Evolutionary conservation across 2,329 filamentous ascomycete species (phyloP).

Genomic region (Phoma herbarum): DNA sequence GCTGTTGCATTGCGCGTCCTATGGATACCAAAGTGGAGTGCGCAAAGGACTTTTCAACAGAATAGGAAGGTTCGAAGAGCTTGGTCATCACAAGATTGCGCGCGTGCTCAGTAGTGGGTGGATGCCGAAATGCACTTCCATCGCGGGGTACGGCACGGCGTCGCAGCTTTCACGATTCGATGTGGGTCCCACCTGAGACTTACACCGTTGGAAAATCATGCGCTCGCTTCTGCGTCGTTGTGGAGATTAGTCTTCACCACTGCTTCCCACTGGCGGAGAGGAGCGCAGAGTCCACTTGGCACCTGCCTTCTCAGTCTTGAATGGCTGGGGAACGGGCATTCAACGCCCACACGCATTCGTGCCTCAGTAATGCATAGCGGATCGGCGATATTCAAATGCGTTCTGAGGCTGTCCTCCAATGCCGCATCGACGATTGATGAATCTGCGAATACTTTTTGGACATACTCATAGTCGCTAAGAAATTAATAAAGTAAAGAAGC

Average conservation of each 20-base stretch:
- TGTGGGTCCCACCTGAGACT: constrained; percentile 32
- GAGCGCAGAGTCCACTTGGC: constrained; percentile 30
- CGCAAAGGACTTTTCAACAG: constrained; percentile 22
- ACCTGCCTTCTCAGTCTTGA: constrained; percentile 19
- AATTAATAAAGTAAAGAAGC: neutral
- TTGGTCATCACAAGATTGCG: constrained; percentile 17
- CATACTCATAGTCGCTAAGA: constrained; percentile 3
- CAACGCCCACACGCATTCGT: constrained; percentile 21
- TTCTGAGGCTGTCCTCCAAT: constrained; percentile 2
- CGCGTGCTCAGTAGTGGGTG: constrained; percentile 14
- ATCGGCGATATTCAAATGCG: constrained; percentile 13
- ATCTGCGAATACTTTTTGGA: neutral
- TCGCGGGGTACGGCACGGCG: constrained; percentile 34
- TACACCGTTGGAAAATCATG: constrained; percentile 30
- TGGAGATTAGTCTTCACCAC: constrained; percentile 31
- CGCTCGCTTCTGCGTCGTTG: constrained; percentile 27
- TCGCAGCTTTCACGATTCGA: constrained; percentile 31
- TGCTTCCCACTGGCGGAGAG: constrained; percentile 25
- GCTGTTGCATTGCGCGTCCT: constrained; percentile 36
- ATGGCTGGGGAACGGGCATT: constrained; percentile 16
- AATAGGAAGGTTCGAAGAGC: constrained; percentile 32
- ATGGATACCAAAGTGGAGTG: constrained; percentile 32
- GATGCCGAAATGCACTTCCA: constrained; percentile 25
- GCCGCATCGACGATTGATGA: constrained; percentile 7
- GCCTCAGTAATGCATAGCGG: constrained; percentile 11